These are phyloP conservation scores for Cardamine resedifolia DNA, from an alignment of 345 rosid species.

Conservation along the genomic window DNA sequence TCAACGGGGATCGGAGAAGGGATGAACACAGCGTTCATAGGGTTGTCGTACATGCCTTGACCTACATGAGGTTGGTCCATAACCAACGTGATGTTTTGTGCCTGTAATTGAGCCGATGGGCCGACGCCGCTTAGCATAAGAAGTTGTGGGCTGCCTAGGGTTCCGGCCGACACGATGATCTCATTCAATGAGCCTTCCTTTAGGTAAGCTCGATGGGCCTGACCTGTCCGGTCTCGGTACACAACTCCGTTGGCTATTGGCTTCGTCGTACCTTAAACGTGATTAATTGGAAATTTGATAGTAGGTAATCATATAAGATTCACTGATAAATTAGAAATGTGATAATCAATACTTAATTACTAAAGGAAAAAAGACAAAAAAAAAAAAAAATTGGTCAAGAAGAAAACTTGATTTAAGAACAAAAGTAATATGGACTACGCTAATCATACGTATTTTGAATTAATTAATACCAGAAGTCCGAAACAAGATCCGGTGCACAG, in stretches of 20 bases:
- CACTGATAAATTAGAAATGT: neutral
- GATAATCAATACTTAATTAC: neutral
- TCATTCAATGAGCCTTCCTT: slow-evolving; percentile 46
- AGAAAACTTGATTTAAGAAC: neutral
- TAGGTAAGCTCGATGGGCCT: slow-evolving; percentile 47
- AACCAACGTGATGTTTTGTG: slow-evolving; percentile 49
- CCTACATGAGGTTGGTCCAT: slow-evolving; percentile 66
- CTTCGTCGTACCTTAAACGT: slow-evolving; percentile 33
- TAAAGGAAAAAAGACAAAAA: no score
- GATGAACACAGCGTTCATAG: slow-evolving; percentile 63
- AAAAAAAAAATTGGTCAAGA: no score
- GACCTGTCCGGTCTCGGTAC: slow-evolving; percentile 47
- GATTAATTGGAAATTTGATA: neutral
- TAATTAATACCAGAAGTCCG: slow-evolving; percentile 37
- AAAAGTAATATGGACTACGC: neutral
- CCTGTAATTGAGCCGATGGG: slow-evolving; percentile 49
- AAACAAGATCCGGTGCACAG: slow-evolving; percentile 53
- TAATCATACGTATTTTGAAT: neutral
- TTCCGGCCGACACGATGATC: slow-evolving; percentile 60
- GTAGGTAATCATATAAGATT: neutral
- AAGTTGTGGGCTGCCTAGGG: slow-evolving; percentile 76
- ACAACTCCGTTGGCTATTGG: slow-evolving; percentile 59
- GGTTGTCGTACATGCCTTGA: slow-evolving; percentile 73
- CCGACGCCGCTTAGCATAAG: slow-evolving; percentile 74
- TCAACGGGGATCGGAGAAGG: slow-evolving; percentile 73